A percentile compares a stretch with the other conserved stretches of the same genome.
Evolutionary conservation across 2,329 filamentous ascomycete genomes (phyloP).

Genomic region (Exophiala dermatitidis): DNA sequence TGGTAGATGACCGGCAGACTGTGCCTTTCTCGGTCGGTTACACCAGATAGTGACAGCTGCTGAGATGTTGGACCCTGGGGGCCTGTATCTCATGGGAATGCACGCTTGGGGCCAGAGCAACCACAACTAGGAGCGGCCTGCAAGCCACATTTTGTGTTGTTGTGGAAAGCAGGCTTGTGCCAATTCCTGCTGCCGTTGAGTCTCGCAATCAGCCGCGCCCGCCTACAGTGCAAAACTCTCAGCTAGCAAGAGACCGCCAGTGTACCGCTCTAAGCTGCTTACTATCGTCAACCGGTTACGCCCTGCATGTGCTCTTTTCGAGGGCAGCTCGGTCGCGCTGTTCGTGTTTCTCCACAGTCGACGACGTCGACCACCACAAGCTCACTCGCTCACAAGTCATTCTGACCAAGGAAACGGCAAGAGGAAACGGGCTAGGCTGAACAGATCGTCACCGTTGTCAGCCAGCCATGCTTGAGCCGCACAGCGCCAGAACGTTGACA

Average conservation of each 20-base stretch:
- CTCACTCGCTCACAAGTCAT: not conserved
- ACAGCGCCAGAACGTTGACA: not conserved
- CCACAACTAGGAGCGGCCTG: not conserved
- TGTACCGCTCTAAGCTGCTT: too few relatives aligned
- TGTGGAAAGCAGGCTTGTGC: not conserved
- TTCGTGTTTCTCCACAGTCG: not conserved
- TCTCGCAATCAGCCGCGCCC: not conserved
- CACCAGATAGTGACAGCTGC: constrained; percentile 2
- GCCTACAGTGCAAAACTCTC: not conserved
- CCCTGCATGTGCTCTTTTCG: not conserved
- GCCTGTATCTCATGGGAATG: not conserved
- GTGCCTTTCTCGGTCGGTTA: not conserved
- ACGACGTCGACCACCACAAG: not conserved
- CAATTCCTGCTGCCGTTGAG: not conserved
- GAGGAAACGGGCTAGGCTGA: not conserved
- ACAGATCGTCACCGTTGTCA: constrained; percentile 1
- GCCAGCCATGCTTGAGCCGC: not conserved
- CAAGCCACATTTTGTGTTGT: not conserved
- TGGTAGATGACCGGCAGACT: not conserved
- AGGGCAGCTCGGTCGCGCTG: not conserved
- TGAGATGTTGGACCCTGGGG: not conserved
- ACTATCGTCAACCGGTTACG: too few relatives aligned
- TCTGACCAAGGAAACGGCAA: not conserved
- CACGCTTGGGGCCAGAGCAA: not conserved
- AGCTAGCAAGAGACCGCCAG: not conserved